Conservation (phyloP, 208 protist species). For the Blechomonas ayalai region DNA sequence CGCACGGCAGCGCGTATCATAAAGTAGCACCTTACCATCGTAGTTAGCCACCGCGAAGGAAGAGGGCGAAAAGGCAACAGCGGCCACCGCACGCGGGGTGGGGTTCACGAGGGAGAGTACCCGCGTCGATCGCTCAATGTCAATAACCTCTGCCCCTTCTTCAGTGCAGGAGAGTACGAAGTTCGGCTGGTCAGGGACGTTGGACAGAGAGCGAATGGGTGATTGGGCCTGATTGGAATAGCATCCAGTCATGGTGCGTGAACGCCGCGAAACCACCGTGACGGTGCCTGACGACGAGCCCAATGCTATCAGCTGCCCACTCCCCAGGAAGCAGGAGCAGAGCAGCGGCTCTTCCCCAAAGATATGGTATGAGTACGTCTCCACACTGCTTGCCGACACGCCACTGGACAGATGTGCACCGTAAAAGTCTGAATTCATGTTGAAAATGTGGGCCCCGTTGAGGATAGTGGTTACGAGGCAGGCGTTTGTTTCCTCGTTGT, state of each 20-base stretch:
- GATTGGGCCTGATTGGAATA: constrained; percentile 15
- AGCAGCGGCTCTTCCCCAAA: constrained; percentile 30
- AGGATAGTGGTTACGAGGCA: constrained; percentile 38
- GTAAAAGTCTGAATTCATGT: constrained; percentile 28
- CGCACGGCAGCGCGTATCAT: constrained; percentile 29
- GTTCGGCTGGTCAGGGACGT: constrained; percentile 10
- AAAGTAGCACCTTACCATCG: constrained; percentile 58
- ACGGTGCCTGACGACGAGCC: constrained; percentile 29
- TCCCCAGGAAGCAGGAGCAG: constrained; percentile 29
- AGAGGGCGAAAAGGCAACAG: constrained; percentile 15
- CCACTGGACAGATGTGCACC: constrained; percentile 17
- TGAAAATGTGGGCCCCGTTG: constrained; percentile 42
- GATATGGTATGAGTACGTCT: constrained; percentile 31
- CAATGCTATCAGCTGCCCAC: constrained; percentile 24
- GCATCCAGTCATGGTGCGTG: constrained; percentile 14
- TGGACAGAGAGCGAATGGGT: constrained; percentile 21
- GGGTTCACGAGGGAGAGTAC: constrained; percentile 19
- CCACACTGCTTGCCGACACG: constrained; percentile 24
- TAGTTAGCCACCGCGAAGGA: constrained; percentile 47
- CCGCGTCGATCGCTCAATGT: constrained; percentile 22
- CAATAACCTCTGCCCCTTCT: constrained; percentile 23
- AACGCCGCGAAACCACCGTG: constrained; percentile 25
- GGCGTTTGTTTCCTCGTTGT: constrained; percentile 18
- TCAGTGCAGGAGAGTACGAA: constrained; percentile 29
- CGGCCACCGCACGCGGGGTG: constrained; percentile 23